phyloP scores from a whole-genome alignment of 805 yeast species.

The Saccharomycopsis sp. region DNA sequence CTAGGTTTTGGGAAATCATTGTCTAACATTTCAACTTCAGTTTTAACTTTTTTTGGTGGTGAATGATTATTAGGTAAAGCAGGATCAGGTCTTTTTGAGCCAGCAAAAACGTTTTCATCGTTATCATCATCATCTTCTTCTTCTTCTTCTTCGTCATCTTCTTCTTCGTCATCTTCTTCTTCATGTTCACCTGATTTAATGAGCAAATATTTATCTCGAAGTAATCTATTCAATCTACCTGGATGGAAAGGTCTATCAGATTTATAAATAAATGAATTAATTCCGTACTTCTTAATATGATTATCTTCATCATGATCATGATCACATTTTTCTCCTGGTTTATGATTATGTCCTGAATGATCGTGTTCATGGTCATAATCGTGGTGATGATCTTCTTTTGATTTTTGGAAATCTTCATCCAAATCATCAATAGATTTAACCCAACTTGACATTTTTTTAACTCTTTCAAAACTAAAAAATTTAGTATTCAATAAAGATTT shows the following conservation, averaged over 20 bases:
- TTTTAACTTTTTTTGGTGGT: slow-evolving; percentile 4
- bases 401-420: background rate
- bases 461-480: slow-evolving; percentile 29
- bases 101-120: slow-evolving; percentile 10
- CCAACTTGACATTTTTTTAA: slow-evolving; percentile 16
- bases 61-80: slow-evolving; percentile 7
- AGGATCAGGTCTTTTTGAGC: slow-evolving; percentile 6
- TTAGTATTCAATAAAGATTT: slow-evolving; percentile 29
- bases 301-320: slow-evolving; percentile 7
- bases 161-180: slow-evolving; percentile 15
- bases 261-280: slow-evolving; percentile 32
- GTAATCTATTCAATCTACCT: slow-evolving; percentile 27
- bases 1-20: slow-evolving; percentile 10
- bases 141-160: slow-evolving; percentile 2
- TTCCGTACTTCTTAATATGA: slow-evolving; percentile 30
- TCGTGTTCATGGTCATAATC: slow-evolving; percentile 12
- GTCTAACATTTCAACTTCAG: slow-evolving; percentile 5
- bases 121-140: slow-evolving; percentile 4
- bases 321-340: slow-evolving; percentile 5
- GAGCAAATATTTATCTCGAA: slow-evolving; percentile 29
- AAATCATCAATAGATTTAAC: slow-evolving; percentile 1
- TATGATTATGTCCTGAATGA: slow-evolving; percentile 7
- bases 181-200: slow-evolving; percentile 19
- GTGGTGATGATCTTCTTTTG: slow-evolving; percentile 4
- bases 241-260: slow-evolving; percentile 38